Conservation (phyloP, 306 rosid genomes). For the Dryas alaskensis region DNA sequence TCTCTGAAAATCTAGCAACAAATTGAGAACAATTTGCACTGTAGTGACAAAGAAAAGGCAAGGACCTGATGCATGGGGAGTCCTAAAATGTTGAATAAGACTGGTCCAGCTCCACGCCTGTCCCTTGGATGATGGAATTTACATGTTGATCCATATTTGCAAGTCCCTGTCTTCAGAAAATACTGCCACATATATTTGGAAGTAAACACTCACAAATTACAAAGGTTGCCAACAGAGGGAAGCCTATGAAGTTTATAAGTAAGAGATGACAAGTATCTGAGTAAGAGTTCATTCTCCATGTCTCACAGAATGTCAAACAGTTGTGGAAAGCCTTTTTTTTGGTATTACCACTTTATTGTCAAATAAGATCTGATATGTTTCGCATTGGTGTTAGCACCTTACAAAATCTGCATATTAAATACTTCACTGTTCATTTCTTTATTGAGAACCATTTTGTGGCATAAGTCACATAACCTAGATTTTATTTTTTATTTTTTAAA, state of each 20-base stretch:
- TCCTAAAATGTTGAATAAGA: slow-evolving; percentile 67
- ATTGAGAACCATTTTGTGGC: neutral
- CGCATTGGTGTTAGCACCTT: too few species aligned
- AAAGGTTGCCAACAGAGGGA: slow-evolving; percentile 7
- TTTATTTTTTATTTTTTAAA: neutral
- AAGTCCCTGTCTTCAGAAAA: slow-evolving; percentile 95
- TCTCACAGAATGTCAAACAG: slow-evolving; percentile 10
- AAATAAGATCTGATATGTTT: too few species aligned
- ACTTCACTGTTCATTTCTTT: neutral
- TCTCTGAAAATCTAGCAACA: neutral
- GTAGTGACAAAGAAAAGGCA: slow-evolving; percentile 1
- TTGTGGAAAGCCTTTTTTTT: neutral
- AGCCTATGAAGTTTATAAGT: slow-evolving; percentile 7
- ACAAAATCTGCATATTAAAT: too few species aligned
- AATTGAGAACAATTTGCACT: neutral
- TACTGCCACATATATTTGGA: slow-evolving; percentile 54
- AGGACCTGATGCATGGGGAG: slow-evolving; percentile 91
- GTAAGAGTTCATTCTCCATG: slow-evolving; percentile 4
- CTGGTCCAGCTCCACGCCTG: slow-evolving; percentile 93
- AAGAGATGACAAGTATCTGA: slow-evolving; percentile 3
- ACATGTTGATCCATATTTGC: slow-evolving; percentile 94
- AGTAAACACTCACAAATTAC: slow-evolving; percentile 21
- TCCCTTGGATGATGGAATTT: slow-evolving; percentile 96
- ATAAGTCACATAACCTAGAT: neutral
- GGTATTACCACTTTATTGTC: too few species aligned